Evolutionary conservation across 2,329 filamentous ascomycete species (phyloP).

Genomic region (Microthyrium microscopicum): DNA sequence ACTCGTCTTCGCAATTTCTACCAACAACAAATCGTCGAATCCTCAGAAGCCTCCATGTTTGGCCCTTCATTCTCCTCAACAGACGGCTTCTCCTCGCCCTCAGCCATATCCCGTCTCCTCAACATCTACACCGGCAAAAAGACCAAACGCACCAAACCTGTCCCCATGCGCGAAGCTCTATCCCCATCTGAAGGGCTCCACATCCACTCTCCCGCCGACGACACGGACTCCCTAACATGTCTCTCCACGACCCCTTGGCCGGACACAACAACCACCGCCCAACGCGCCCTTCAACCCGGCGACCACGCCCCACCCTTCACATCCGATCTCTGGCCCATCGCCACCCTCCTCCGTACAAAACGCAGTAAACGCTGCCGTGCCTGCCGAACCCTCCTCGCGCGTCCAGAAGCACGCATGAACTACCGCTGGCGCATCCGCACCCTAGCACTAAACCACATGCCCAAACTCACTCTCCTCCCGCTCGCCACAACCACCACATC

Average conservation of each 20-base stretch:
- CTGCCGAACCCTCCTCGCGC: constrained; percentile 88
- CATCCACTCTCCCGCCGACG: constrained; percentile 40
- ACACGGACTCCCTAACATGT: constrained; percentile 34
- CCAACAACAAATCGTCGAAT: constrained; percentile 55
- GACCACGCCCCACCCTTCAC: constrained; percentile 42
- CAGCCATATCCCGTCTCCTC: constrained; percentile 76
- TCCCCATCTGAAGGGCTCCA: constrained; percentile 55
- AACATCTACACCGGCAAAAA: constrained; percentile 53
- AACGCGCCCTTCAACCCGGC: constrained; percentile 33
- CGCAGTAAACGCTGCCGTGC: constrained; percentile 83
- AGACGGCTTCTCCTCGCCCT: constrained; percentile 51
- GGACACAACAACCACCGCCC: constrained; percentile 38
- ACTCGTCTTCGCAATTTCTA: constrained; percentile 65
- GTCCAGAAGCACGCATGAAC: constrained; percentile 79
- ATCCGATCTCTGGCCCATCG: constrained; percentile 62
- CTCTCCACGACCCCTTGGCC: constrained; percentile 47
- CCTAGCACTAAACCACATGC: constrained; percentile 71
- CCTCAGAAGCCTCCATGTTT: constrained; percentile 36
- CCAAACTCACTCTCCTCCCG: constrained; percentile 36
- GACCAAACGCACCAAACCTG: constrained; percentile 47
- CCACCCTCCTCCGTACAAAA: constrained; percentile 74
- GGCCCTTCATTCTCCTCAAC: constrained; percentile 20
- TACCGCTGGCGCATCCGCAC: constrained; percentile 87
- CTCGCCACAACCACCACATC: constrained; percentile 18
- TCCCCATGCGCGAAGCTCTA: constrained; percentile 67